Evolutionary conservation across 169 alveolate genomes (phyloP).

Genomic region (Plasmodium relictum): DNA sequence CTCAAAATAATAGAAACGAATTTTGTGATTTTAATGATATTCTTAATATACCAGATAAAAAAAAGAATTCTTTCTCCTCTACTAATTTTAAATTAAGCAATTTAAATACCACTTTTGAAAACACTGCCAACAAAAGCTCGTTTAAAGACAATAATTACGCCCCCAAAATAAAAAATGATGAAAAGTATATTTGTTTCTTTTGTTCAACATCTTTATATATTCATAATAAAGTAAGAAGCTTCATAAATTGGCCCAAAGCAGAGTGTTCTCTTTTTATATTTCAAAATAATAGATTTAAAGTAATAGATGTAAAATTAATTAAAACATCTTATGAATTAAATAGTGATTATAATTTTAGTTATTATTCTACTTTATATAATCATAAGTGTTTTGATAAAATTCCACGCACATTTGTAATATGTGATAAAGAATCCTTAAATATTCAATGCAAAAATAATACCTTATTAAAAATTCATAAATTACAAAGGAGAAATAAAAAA

Average conservation of each 20-base stretch:
- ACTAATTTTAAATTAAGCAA: too few species aligned
- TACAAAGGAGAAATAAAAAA: slow-evolving; percentile 66
- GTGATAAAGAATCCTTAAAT: slow-evolving; percentile 28
- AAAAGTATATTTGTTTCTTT: slow-evolving; percentile 59
- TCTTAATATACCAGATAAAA: too few species aligned
- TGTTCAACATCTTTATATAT: slow-evolving; percentile 44
- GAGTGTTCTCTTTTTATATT: slow-evolving; percentile 49
- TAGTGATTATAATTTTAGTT: neutral
- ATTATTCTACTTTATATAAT: neutral
- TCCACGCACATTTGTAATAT: slow-evolving; percentile 46
- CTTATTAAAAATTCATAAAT: slow-evolving; percentile 34
- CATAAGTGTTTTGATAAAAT: slow-evolving; percentile 57
- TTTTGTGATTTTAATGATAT: too few species aligned
- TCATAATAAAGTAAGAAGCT: slow-evolving; percentile 59
- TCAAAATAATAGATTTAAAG: slow-evolving; percentile 20
- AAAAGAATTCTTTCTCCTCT: too few species aligned
- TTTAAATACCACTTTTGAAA: too few species aligned
- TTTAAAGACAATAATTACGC: slow-evolving; percentile 16
- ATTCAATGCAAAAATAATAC: slow-evolving; percentile 52
- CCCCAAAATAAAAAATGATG: slow-evolving; percentile 61
- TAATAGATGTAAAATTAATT: slow-evolving; percentile 44
- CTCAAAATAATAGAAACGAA: too few species aligned
- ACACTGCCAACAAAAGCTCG: too few species aligned
- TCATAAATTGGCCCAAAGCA: slow-evolving; percentile 73
- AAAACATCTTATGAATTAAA: slow-evolving; percentile 36